Base-by-base conservation (phyloP, 768 basidiomycete genomes). In the Lactarius akahatsu region DNA sequence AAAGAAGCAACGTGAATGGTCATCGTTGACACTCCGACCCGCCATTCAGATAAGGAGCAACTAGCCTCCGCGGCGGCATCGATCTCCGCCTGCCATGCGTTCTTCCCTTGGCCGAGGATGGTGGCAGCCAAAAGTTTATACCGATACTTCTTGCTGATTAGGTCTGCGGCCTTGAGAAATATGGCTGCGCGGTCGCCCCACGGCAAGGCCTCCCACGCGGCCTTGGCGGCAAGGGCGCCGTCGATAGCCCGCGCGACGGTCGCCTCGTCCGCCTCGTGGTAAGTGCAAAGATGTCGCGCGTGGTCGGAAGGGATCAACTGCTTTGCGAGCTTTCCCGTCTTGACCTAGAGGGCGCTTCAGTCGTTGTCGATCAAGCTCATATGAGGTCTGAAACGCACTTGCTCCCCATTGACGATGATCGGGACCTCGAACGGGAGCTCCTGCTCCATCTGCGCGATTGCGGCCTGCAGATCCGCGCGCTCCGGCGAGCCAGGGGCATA, bases 21-120 rank as follows among this genome's bases (percentile, higher is more conserved):
- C 47, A 23, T 10, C 23, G 41, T 41, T 16, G 15, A 41, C 41
- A 23, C 38, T n/a, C 34, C 18, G 8, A 34, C 1, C 16, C 9
- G n/a, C 2, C 30, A 11, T 18, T 58, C 18, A 47, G 40, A 61
- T n/a, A 59, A 58, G 6, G n/a, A 68, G 20, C 20, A 4, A 76
- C 84, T 52, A 64, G 93, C 94, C 89, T 99, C 97, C 4, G 97
- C 96, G 20, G 95, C 97, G 62, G 97, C 94, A 76, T 99, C 97
- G 69, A 99, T 98, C 82, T 99, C 97, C 18, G 97, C 97, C 80
- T 99, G 97, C 97, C 97, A 99, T 18, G 84, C 89, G 75, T 98
- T 99, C 86, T 99, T 99, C 50, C 97, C 97, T 79, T 99, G 97
- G 18, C 97, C 97, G 57, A 99, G 82, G 78, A 99, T 97, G 54